Evolutionary conservation across 805 yeast genomes (phyloP).

Genomic region (Ascoidea tarda): DNA sequence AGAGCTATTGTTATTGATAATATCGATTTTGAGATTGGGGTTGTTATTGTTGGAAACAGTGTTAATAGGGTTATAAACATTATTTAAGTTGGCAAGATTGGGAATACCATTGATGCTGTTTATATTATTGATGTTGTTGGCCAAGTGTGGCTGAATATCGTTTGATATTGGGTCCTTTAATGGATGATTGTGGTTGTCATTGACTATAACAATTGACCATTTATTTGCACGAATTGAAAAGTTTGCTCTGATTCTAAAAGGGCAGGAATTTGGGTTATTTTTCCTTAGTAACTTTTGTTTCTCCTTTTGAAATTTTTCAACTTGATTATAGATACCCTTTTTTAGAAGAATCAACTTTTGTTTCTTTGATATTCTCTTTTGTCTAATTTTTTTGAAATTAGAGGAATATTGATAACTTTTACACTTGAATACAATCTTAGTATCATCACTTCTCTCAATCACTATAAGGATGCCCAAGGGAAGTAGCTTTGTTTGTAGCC

Average conservation of each 20-base stretch:
- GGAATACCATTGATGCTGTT: not conserved
- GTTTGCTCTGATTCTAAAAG: conserved; percentile 53
- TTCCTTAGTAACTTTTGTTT: conserved; percentile 2
- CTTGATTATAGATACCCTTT: conserved; percentile 10
- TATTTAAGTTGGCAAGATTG: no score
- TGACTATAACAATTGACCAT: conserved; percentile 50
- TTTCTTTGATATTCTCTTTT: conserved; percentile 10
- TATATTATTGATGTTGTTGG: no score
- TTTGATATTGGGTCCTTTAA: conserved; percentile 11
- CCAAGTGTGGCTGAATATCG: not conserved
- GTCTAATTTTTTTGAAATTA: conserved; percentile 7
- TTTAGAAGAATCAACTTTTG: conserved; percentile 12
- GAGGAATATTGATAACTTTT: conserved; percentile 11
- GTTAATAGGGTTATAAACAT: no score
- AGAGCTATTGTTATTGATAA: not conserved
- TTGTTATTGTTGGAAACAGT: not conserved
- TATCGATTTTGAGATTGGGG: not conserved
- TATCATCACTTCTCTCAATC: conserved; percentile 19
- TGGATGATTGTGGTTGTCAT: conserved; percentile 46
- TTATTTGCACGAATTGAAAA: conserved; percentile 32
- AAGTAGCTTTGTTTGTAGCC: conserved; percentile 8
- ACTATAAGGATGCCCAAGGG: conserved; percentile 13
- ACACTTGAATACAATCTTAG: conserved; percentile 20
- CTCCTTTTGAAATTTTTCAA: conserved; percentile 8
- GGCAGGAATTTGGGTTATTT: conserved; percentile 28